Percentiles rank a stretch among this genome's conserved stretches.
These are phyloP conservation scores for Cucumis hystrix DNA, from an alignment of 306 rosid species.

Conservation along the genomic window DNA sequence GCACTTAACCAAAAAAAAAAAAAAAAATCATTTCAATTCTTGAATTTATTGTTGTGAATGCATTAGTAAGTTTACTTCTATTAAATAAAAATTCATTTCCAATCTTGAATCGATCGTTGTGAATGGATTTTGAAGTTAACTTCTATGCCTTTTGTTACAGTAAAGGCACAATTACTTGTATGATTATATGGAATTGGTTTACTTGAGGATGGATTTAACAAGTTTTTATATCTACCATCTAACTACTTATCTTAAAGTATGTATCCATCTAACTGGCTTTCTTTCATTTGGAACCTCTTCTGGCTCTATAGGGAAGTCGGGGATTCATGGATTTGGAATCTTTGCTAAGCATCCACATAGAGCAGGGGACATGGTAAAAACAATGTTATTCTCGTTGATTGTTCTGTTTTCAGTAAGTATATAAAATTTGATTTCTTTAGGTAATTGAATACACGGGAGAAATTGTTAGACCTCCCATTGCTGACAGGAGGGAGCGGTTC, in stretches of 20 bases:
- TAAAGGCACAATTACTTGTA: not conserved
- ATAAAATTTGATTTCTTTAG: constrained; percentile 26
- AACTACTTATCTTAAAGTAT: too few species aligned
- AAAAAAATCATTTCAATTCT: not conserved
- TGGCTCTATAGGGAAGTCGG: constrained; percentile 59
- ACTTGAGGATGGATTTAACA: not conserved
- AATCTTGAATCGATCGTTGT: not conserved
- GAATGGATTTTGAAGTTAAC: not conserved
- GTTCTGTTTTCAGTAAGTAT: not conserved
- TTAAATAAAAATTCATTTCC: too few species aligned
- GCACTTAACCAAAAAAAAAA: not conserved
- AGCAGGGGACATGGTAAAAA: constrained; percentile 95
- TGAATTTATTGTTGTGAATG: not conserved
- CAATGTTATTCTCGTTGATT: not conserved
- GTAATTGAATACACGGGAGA: constrained; percentile 94
- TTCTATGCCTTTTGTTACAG: not conserved
- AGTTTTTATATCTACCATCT: not conserved
- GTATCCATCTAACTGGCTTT: not conserved
- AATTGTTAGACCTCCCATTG: constrained; percentile 89
- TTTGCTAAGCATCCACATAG: constrained; percentile 90
- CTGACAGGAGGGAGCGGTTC: constrained; percentile 93
- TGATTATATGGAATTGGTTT: not conserved
- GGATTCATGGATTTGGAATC: constrained; percentile 99
- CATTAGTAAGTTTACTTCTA: not conserved
- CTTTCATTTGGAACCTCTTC: not conserved